Conservation (phyloP, 2,329 filamentous ascomycete genomes). For the Knufia petricola region DNA sequence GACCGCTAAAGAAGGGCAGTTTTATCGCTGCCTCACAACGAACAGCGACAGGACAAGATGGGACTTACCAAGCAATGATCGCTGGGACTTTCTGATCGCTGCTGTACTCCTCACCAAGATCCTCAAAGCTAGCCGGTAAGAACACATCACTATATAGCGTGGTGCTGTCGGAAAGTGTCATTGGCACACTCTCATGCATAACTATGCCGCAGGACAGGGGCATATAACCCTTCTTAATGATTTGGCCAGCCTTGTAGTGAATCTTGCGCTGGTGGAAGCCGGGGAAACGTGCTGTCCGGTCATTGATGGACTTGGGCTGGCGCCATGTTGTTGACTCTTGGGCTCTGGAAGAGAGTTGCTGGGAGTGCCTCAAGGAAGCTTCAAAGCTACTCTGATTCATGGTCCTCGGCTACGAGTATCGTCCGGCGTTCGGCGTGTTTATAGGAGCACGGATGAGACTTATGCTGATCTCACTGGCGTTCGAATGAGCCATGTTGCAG, state of each 20-base stretch:
- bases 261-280: slow-evolving; percentile 30
- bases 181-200: slow-evolving; percentile 39
- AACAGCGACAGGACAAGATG: too few species aligned
- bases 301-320: neutral
- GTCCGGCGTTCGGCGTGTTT: too few species aligned
- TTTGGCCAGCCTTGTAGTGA: slow-evolving; percentile 24
- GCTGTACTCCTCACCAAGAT: slow-evolving; percentile 6
- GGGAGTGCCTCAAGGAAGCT: neutral
- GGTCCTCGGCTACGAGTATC: neutral
- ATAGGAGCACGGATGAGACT: too few species aligned
- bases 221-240: slow-evolving; percentile 32
- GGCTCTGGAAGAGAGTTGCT: neutral
- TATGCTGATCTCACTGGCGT: too few species aligned
- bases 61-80: slow-evolving; percentile 33
- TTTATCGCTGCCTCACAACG: too few species aligned
- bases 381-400: slow-evolving; percentile 1
- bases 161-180: slow-evolving; percentile 35
- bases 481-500: too few species aligned
- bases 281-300: slow-evolving; percentile 26
- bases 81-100: slow-evolving; percentile 32
- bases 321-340: slow-evolving; percentile 1
- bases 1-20: too few species aligned
- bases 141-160: slow-evolving; percentile 39
- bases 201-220: slow-evolving; percentile 32
- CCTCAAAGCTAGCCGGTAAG: slow-evolving; percentile 26